Conservation (phyloP, 2,329 filamentous ascomycete species). For the Calonectria pseudoreteaudii region DNA sequence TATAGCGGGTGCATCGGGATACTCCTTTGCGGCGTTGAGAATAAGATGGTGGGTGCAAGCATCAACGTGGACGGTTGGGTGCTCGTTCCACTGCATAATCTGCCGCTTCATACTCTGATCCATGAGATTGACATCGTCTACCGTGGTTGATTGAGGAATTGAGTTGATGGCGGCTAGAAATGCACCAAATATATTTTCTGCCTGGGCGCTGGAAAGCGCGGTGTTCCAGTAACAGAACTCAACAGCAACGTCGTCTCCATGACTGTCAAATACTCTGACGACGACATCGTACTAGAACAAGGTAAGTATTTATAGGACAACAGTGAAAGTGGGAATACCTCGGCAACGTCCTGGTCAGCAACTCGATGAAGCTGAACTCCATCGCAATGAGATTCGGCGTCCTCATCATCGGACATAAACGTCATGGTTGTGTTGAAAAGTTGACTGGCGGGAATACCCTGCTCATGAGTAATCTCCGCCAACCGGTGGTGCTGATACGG, state of each 20-base stretch:
- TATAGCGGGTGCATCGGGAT: constrained; percentile 50
- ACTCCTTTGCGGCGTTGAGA: constrained; percentile 47
- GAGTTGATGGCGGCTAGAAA: constrained; percentile 20
- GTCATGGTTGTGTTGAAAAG: constrained; percentile 26
- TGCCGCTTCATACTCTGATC: constrained; percentile 7
- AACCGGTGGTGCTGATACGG: constrained; percentile 22
- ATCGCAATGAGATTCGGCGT: background rate
- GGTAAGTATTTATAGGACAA: constrained; percentile 1
- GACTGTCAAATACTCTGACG: background rate
- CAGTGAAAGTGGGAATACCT: background rate
- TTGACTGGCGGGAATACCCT: constrained; percentile 18
- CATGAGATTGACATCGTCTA: constrained; percentile 20
- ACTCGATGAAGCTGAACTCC: constrained; percentile 10
- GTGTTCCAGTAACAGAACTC: constrained; percentile 25
- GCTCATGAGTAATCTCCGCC: constrained; percentile 24
- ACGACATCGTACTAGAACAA: constrained; percentile 3
- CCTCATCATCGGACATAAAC: constrained; percentile 5
- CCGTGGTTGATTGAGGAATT: constrained; percentile 15
- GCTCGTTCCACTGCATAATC: constrained; percentile 15
- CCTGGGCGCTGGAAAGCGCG: constrained; percentile 22
- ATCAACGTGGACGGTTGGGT: background rate
- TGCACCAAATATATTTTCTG: constrained; percentile 25
- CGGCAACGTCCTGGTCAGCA: constrained; percentile 10
- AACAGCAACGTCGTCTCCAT: constrained; percentile 9
- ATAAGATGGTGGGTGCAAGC: constrained; percentile 55